Evolutionary conservation across 495 filamentous ascomycete species (phyloP), one percentile per base, ranked within the genome.

Genomic region (Haplographium delicatum): DNA sequence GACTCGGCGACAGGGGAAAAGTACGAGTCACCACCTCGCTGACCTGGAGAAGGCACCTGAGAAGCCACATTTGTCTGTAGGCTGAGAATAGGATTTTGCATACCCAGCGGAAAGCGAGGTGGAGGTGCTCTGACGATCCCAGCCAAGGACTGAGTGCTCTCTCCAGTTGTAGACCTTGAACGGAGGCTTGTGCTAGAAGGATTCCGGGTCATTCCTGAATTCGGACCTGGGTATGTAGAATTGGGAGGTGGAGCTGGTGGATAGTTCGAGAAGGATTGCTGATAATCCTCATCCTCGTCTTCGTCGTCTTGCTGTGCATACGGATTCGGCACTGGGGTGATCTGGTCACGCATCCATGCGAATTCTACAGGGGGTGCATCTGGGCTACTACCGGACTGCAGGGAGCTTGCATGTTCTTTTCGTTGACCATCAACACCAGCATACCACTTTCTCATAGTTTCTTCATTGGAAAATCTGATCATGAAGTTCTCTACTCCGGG

Each of bases 401-500:
- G 26, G 20, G 38, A 18, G 44, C 58, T 47, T 50, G 73, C 27
- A 64, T 69, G 59, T 23, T 71, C 60, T 54, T 80, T 77, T 39
- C 76, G 70, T 62, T 86, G 83, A 16, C 65, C 66, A 27, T 83
- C 79, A 10, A 87, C 68, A 16, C 79, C 74, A 0, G 63, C 68
- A 50, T 86, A 83, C 93, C 93, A 98, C 61, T 87, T 93, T 60
- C 85, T 89, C 84, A 97, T 91, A 13, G 71, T 79, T 46, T 93
- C 86, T 67, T 98, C 94, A 50, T 89, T 95, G 23, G 74, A 72
- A 65, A 95, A 97, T 51, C 85, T 84, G 60, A 98, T 94, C 60
- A 91, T 81, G 64, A 98, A 98, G 62, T 93, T 95, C 65, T 98
- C 93, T 5, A 97, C 90, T 0, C 89, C 87, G 4, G 91, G 88